A percentile compares a stretch with the other conserved stretches of the same genome.
Conservation (phyloP, 257 asterid species). For the Solanum pinnatisectum region DNA sequence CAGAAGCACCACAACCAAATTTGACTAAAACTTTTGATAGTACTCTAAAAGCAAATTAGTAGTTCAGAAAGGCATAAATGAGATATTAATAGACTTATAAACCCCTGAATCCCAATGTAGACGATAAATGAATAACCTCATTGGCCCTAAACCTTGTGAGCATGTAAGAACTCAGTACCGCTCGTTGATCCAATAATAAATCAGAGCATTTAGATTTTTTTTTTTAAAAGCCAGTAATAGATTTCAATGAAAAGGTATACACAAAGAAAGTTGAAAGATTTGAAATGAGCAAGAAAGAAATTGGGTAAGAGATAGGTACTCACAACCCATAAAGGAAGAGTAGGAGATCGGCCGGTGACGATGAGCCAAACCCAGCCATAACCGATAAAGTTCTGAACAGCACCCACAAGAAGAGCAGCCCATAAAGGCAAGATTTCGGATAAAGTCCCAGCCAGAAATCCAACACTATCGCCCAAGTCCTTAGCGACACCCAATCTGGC, state of each 20-base stretch:
- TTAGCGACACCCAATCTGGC: slow-evolving; percentile 44
- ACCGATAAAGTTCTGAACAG: slow-evolving; percentile 31
- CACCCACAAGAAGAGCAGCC: slow-evolving; percentile 47
- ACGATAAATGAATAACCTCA: not conserved
- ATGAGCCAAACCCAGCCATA: slow-evolving; percentile 57
- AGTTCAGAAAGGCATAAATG: not conserved
- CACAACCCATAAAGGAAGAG: slow-evolving; percentile 40
- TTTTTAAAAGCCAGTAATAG: not conserved
- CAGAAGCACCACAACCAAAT: not conserved
- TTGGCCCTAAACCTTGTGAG: not conserved
- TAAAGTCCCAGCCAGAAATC: slow-evolving; percentile 40
- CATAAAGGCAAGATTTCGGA: slow-evolving; percentile 42
- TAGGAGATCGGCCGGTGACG: slow-evolving; percentile 31
- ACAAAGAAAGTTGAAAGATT: not conserved
- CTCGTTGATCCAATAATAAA: not conserved
- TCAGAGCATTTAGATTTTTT: not conserved
- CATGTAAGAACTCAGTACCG: not conserved
- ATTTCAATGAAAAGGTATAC: not conserved
- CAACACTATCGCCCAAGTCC: slow-evolving; percentile 47
- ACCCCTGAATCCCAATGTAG: not conserved
- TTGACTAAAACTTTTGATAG: not conserved
- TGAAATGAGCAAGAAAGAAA: not conserved
- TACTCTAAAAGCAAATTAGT: not conserved
- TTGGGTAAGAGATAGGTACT: slow-evolving; percentile 4
- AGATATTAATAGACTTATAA: not conserved